Percentiles rank a stretch among this genome's conserved stretches.
These are phyloP conservation scores for Oryza punctata DNA, from an alignment of 176 grass and related monocot genomes.

Conservation along the genomic window DNA sequence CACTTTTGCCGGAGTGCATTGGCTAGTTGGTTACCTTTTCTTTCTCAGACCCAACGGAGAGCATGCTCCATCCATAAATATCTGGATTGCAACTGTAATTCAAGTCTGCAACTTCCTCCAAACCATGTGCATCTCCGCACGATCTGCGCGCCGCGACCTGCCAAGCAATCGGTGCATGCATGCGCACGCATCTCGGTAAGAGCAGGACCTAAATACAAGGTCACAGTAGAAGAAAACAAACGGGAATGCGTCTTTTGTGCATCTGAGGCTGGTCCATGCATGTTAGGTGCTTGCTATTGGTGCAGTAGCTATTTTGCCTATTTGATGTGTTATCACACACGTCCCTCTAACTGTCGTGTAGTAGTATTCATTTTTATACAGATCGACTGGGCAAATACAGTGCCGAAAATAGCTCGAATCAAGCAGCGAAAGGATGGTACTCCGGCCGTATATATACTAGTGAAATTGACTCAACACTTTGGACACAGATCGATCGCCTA, in stretches of 20 bases:
- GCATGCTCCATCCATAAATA: background rate
- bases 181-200: background rate
- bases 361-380: background rate
- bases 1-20: background rate
- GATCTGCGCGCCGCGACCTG: background rate
- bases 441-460: too few relatives aligned
- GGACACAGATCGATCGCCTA: too few relatives aligned
- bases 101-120: background rate
- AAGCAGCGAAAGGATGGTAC: background rate
- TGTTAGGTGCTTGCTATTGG: background rate
- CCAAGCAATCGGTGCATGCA: background rate
- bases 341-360: background rate
- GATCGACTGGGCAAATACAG: background rate
- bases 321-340: background rate
- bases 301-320: background rate
- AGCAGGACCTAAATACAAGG: background rate
- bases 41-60: background rate
- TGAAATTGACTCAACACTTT: background rate
- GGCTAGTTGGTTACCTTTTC: background rate
- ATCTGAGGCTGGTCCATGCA: background rate
- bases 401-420: background rate
- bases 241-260: background rate
- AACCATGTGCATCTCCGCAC: background rate
- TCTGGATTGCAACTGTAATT: background rate
- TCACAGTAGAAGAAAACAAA: background rate